These are phyloP conservation scores for Trypanosoma cruzi DNA, from an alignment of 208 protist genomes.

Conservation along the genomic window DNA sequence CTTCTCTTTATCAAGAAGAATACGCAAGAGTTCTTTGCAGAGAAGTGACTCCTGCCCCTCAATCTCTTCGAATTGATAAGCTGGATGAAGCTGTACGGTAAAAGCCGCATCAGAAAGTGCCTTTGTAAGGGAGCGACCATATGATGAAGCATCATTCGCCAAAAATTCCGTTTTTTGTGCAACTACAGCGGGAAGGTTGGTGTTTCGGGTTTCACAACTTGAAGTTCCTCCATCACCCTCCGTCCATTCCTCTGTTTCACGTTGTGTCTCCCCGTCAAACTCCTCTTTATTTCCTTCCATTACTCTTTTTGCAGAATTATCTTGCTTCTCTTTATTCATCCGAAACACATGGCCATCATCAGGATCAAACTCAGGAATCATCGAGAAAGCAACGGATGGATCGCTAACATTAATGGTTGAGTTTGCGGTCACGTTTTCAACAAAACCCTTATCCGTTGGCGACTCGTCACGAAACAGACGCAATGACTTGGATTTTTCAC, in stretches of 20 bases:
- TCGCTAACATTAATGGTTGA: slow-evolving; percentile 26
- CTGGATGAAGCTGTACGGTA: neutral
- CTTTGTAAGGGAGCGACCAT: neutral
- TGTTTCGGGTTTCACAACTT: slow-evolving; percentile 12
- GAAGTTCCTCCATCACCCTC: neutral
- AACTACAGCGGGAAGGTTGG: neutral
- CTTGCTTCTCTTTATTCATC: neutral
- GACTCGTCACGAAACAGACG: neutral
- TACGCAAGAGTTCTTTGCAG: slow-evolving; percentile 64
- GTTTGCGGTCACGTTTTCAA: neutral
- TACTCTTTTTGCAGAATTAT: neutral
- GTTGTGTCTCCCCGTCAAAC: slow-evolving; percentile 3
- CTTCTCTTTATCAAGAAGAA: slow-evolving; percentile 74
- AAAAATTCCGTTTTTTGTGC: neutral
- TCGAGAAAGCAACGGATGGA: slow-evolving; percentile 21
- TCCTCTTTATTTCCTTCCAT: neutral
- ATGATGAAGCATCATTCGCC: slow-evolving; percentile 1
- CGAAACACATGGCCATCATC: neutral
- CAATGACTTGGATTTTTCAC: neutral
- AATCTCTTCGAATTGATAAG: slow-evolving; percentile 24
- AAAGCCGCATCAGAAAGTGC: neutral
- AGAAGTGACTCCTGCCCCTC: slow-evolving; percentile 19
- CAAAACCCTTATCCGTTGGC: neutral
- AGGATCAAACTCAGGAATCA: slow-evolving; percentile 2
- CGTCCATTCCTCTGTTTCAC: slow-evolving; percentile 10